Evolutionary conservation across 176 grass and related monocot genomes (phyloP).

Genomic region (Phoenix dactylifera): DNA sequence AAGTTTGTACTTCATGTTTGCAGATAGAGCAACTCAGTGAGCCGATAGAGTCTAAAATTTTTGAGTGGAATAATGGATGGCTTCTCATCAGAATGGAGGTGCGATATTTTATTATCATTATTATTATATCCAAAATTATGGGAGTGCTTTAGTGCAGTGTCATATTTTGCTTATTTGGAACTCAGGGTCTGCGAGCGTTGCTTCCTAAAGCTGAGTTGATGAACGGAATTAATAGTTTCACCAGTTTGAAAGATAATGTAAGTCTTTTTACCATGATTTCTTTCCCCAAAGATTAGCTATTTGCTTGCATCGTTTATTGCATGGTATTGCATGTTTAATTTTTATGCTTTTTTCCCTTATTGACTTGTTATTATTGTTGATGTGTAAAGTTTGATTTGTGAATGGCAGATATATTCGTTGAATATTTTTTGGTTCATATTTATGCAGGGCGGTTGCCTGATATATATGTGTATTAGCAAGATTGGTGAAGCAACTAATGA

Average conservation of each 20-base stretch:
- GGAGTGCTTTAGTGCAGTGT: constrained; percentile 9
- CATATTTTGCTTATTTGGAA: constrained; percentile 17
- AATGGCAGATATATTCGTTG: no score
- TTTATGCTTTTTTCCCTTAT: background rate
- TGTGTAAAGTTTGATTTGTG: no score
- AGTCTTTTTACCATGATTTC: constrained; percentile 11
- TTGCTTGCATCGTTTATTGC: background rate
- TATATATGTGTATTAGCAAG: constrained; percentile 49
- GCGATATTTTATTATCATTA: constrained; percentile 12
- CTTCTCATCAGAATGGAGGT: constrained; percentile 86
- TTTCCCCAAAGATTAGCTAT: background rate
- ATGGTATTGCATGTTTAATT: background rate
- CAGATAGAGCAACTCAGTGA: constrained; percentile 84
- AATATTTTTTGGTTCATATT: background rate
- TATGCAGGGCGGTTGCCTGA: constrained; percentile 47
- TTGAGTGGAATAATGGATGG: constrained; percentile 82
- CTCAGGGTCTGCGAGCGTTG: constrained; percentile 78
- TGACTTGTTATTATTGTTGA: no score
- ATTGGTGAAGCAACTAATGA: constrained; percentile 68
- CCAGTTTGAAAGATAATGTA: constrained; percentile 79
- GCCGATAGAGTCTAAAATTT: constrained; percentile 72
- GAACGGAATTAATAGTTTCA: constrained; percentile 55
- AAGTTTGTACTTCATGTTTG: constrained; percentile 13
- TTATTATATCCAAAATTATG: constrained; percentile 4
- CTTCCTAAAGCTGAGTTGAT: constrained; percentile 81